phyloP scores from a whole-genome alignment of 2,329 filamentous ascomycete species.

The Furcasterigmium furcatum region DNA sequence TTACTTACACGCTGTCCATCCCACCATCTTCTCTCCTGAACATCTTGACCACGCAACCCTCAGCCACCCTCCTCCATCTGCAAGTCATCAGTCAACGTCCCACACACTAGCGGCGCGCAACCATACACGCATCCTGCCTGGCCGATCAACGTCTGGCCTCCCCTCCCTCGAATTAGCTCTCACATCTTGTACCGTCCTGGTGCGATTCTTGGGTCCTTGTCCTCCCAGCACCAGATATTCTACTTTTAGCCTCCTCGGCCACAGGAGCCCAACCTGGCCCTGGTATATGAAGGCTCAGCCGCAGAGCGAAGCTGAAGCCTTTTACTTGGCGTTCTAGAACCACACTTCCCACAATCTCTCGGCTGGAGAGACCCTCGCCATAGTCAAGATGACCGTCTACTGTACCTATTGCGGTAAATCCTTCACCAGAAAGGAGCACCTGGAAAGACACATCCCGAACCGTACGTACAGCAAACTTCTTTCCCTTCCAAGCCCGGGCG shows the following conservation, averaged over 20 bases:
- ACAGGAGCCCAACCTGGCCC: background rate
- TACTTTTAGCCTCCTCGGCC: background rate
- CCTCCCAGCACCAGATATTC: background rate
- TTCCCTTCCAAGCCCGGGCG: background rate
- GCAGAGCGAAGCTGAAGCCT: background rate
- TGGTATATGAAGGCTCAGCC: background rate
- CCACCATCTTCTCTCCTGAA: conserved; percentile 8
- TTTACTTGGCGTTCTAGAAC: background rate
- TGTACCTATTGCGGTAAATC: conserved; percentile 52
- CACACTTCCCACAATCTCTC: background rate
- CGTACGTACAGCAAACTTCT: conserved; percentile 32
- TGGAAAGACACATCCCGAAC: conserved; percentile 51
- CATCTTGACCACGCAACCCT: conserved; percentile 8
- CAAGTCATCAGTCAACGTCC: background rate
- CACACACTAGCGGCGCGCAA: background rate
- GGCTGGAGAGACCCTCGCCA: background rate
- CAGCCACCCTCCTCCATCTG: conserved; percentile 5
- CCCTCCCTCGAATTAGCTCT: background rate
- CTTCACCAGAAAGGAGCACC: conserved; percentile 53
- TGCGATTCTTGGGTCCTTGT: background rate
- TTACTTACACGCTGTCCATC: conserved; percentile 8
- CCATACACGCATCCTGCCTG: conserved; percentile 9
- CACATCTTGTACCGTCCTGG: background rate
- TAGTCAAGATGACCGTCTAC: conserved; percentile 33
- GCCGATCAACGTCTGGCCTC: background rate